Evolutionary conservation across 2,329 filamentous ascomycete genomes (phyloP).

Genomic region (Malbranchea cinnamomea): DNA sequence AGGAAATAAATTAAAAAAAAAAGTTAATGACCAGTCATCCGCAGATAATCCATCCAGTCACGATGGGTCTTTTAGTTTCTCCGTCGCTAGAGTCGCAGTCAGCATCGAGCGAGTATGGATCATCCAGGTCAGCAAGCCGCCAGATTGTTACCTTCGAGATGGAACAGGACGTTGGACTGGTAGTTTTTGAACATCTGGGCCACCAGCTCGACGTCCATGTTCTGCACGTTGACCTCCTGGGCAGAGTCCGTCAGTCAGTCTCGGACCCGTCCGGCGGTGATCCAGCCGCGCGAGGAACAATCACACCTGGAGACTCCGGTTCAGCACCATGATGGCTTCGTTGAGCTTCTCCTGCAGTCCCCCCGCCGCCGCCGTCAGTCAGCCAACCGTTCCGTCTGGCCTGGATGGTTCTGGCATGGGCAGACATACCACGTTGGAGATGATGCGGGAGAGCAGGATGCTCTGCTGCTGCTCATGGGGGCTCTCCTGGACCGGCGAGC

Average conservation of each 20-base stretch:
- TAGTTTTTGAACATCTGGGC: conserved; percentile 99
- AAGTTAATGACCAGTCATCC: not conserved
- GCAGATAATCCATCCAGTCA: not conserved
- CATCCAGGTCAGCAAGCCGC: not conserved
- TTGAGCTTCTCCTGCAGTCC: conserved; percentile 77
- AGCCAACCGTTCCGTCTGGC: not conserved
- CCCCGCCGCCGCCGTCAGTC: conserved; percentile 4
- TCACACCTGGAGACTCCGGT: conserved; percentile 70
- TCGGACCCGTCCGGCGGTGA: not conserved
- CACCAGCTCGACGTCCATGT: conserved; percentile 96
- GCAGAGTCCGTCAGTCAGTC: conserved; percentile 2
- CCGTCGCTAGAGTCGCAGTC: conserved; percentile 5
- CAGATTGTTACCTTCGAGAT: conserved; percentile 63
- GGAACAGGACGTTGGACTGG: conserved; percentile 92
- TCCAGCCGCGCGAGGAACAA: not conserved
- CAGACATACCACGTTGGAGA: conserved; percentile 78
- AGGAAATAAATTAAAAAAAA: conserved; percentile 6
- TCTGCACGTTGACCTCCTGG: conserved; percentile 93
- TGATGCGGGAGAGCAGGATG: conserved; percentile 81
- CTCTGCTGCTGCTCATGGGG: conserved; percentile 97
- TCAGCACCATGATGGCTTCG: conserved; percentile 81
- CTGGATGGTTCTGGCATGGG: not conserved
- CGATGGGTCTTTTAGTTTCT: conserved; percentile 8
- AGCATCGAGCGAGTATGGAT: not conserved
- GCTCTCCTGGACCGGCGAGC: conserved; percentile 79